Base-by-base conservation (phyloP, 257 asterid genomes). In the Nyctanthes arbortristis region DNA sequence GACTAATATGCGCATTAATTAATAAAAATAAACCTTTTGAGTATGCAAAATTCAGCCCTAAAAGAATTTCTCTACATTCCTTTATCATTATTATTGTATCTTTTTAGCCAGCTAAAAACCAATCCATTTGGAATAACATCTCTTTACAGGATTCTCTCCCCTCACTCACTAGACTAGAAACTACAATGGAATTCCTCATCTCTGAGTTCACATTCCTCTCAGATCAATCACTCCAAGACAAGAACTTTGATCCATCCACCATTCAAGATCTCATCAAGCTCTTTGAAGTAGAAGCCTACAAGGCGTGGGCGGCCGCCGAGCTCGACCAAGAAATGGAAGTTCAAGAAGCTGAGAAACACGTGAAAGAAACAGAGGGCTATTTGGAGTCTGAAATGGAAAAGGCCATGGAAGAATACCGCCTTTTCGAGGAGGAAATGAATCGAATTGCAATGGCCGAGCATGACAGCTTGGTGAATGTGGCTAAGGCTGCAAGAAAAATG, bases 301-400 rank as follows among this genome's bases (percentile, higher is more conserved):
- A 79, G 77, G 97, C 95, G 4, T 90, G 98, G 98, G 97, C 96
- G 5, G 77, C 86, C 61, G 84, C 84, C 63, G 96, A 93, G 77
- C 85, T 88, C 24, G 88, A 87, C 30, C 70, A 69, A 77, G 81
- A 79, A 30, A 62, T 37, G 30, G 81, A 90, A 31, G 80, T 68
- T 1, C 58, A 71, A 31, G 63, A 73, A 8, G 79, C 96, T 2
- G 80, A 81, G 68, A 70, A 66, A 5, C 3, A 35, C 59, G 2
- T 88, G 76, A 18, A 63, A 14, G 89, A 88, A 36, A 36, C 93
- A 4, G 97, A 93, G 71, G 85, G 80, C 3, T 76, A 87, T 35
- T 75, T 90, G 3, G 89, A 90, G 24, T 84, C 93, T 4, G 93
- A 68, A 1, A 93, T 93, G 97, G 98, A 93, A 30, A 79, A 82